Percentiles rank a stretch among this genome's conserved stretches.
phyloP scores from a whole-genome alignment of 352 stramenopile genomes.

The Elongisporangium senticosum region DNA sequence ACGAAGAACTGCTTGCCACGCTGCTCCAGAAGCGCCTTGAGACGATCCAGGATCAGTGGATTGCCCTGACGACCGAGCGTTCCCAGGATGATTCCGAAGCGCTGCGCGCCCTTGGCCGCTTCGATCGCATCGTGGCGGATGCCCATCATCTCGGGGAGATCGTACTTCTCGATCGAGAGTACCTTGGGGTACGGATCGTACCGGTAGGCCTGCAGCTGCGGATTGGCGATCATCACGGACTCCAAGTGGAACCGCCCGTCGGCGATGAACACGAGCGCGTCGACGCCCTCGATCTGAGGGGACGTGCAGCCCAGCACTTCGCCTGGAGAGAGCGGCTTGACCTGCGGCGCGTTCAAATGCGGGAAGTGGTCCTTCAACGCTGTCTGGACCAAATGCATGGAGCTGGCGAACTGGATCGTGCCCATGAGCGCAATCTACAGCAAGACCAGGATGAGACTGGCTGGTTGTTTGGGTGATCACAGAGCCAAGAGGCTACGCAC shows the following conservation, averaged over 20 bases:
- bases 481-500: constrained; percentile 15
- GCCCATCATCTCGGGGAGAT: constrained; percentile 93
- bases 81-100: constrained; percentile 97
- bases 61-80: constrained; percentile 98
- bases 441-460: not conserved
- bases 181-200: constrained; percentile 99
- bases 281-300: constrained; percentile 87
- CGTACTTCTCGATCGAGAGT: constrained; percentile 96
- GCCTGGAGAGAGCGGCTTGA: constrained; percentile 95
- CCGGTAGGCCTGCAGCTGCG: constrained; percentile 90
- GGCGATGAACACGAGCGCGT: constrained; percentile 97
- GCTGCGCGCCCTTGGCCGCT: constrained; percentile 68
- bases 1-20: constrained; percentile 92
- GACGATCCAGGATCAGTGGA: constrained; percentile 92
- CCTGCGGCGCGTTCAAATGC: constrained; percentile 90
- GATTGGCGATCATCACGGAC: constrained; percentile 99
- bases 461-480: not conserved
- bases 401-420: constrained; percentile 94
- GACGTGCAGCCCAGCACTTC: constrained; percentile 99
- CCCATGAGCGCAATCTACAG: constrained; percentile 90
- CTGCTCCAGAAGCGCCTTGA: constrained; percentile 84
- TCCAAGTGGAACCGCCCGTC: constrained; percentile 99
- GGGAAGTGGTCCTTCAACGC: constrained; percentile 79
- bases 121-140: constrained; percentile 85
- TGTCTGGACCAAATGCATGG: constrained; percentile 79